These are phyloP conservation scores for Aspergillus fumigatiaffinis DNA, from an alignment of 2,329 filamentous ascomycete species.

Conservation along the genomic window DNA sequence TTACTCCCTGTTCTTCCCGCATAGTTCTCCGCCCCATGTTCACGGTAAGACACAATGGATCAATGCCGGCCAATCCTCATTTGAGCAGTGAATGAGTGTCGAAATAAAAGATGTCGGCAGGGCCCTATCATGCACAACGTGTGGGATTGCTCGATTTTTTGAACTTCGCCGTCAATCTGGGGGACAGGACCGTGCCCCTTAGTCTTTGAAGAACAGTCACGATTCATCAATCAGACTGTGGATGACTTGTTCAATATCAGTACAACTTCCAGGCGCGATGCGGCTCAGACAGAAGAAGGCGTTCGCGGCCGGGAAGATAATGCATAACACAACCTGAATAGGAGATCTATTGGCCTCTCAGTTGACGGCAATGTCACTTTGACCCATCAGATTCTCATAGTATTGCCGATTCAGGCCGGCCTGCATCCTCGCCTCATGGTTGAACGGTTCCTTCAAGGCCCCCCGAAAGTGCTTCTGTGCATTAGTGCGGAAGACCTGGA, in stretches of 20 bases:
- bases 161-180: no score
- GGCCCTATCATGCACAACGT: background rate
- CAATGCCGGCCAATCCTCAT: background rate
- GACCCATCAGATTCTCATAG: constrained; percentile 30
- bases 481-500: constrained; percentile 44
- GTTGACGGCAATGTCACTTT: background rate
- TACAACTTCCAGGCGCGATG: no score
- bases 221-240: no score
- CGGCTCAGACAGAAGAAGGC: no score
- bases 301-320: no score
- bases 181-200: no score
- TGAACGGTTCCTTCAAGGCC: constrained; percentile 44
- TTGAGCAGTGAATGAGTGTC: background rate
- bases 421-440: constrained; percentile 41
- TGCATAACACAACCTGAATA: no score
- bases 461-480: constrained; percentile 43
- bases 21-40: background rate
- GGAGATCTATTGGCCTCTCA: background rate
- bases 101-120: background rate
- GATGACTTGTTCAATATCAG: no score
- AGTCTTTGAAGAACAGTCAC: no score
- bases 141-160: no score
- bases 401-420: constrained; percentile 45
- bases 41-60: background rate
- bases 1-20: background rate